Evolutionary conservation across 2,329 filamentous ascomycete species (phyloP).

Genomic region (Incumbomyces delicatus): DNA sequence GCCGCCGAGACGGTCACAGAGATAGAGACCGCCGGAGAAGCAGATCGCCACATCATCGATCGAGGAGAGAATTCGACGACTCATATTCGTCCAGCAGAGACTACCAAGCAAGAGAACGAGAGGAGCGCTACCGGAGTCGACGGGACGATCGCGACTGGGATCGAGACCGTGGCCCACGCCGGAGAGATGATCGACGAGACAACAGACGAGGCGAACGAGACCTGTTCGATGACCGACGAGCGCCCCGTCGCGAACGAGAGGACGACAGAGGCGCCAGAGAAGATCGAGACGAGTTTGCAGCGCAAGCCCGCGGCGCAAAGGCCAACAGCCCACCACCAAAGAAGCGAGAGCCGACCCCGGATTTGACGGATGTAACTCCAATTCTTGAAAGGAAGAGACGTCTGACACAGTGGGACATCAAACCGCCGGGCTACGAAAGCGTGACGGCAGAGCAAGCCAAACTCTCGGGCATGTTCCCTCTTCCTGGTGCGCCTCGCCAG

Average conservation of each 20-base stretch:
- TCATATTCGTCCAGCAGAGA: slow-evolving; percentile 87
- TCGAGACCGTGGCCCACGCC: slow-evolving; percentile 53
- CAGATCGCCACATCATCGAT: slow-evolving; percentile 70
- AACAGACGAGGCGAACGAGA: slow-evolving; percentile 46
- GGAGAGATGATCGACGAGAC: slow-evolving; percentile 60
- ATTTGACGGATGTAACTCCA: slow-evolving; percentile 76
- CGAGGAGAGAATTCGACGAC: slow-evolving; percentile 65
- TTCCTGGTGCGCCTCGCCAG: slow-evolving; percentile 88
- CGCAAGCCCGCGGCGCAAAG: slow-evolving; percentile 46
- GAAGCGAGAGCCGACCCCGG: slow-evolving; percentile 90
- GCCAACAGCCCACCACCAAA: slow-evolving; percentile 66
- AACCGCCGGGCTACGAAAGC: slow-evolving; percentile 94
- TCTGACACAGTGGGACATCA: slow-evolving; percentile 98
- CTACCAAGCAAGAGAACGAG: slow-evolving; percentile 85
- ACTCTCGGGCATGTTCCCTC: slow-evolving; percentile 95
- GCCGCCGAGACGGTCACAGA: slow-evolving; percentile 35
- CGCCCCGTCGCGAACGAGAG: slow-evolving; percentile 24
- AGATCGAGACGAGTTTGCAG: slow-evolving; percentile 42
- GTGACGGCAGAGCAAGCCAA: slow-evolving; percentile 98
- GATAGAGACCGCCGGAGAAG: slow-evolving; percentile 62
- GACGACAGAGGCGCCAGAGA: slow-evolving; percentile 33
- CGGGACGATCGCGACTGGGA: slow-evolving; percentile 68
- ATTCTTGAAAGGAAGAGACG: slow-evolving; percentile 80
- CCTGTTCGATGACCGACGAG: slow-evolving; percentile 53
- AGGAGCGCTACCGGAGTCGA: slow-evolving; percentile 69